Base-by-base conservation (phyloP, 2,329 filamentous ascomycete species). In the Botrytis deweyae region DNA sequence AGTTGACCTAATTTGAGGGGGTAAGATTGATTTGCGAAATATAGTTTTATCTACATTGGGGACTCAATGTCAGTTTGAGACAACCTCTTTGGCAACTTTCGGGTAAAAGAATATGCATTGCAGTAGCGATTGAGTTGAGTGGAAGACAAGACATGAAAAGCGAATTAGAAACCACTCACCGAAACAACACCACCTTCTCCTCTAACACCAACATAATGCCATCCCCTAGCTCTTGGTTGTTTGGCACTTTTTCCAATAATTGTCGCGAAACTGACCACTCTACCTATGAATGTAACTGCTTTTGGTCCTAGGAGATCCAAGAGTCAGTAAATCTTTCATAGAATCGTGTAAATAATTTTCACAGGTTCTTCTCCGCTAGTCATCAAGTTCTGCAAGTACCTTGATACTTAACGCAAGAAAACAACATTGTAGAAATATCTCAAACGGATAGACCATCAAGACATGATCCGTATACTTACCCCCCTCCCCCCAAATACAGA, bases 261-360 rank as follows among this genome's bases (percentile, higher is more conserved):
- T 44, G 87, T 82, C 66, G 82, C 85, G 75, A 89, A 84, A 78
- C 90, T 90, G 18, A 88, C 87, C 20, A 91, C 79, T 42, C 89
- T 83, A 1, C 89, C 89, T 52, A 83, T 84, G 73, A 90, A 86
- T 4, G 83, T 83, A 44, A 89, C 84, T 69, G 85, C 82, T 46
- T 81, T 81, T 0, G 86, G 86, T 0, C 88, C 88, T 2, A 85
- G 82, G 52, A 85, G 76, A 40, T 7, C 84, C 79, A 10, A 81
- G 82, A 46, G 90, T 87, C 5, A 82, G 79, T 2, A 83, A 79
- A 74, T 86, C 83, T 73, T 0, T 87, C 82, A 5, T 38, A 64
- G 12, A 18, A 4, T 25, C 18, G 12, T 10, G 4, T 25, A 6
- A 25, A 1, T 4, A 5, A 38, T 16, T n/a, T 14, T 1, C 20